Conservation (phyloP, 345 rosid species). For the Gynandropsis gynandra region DNA sequence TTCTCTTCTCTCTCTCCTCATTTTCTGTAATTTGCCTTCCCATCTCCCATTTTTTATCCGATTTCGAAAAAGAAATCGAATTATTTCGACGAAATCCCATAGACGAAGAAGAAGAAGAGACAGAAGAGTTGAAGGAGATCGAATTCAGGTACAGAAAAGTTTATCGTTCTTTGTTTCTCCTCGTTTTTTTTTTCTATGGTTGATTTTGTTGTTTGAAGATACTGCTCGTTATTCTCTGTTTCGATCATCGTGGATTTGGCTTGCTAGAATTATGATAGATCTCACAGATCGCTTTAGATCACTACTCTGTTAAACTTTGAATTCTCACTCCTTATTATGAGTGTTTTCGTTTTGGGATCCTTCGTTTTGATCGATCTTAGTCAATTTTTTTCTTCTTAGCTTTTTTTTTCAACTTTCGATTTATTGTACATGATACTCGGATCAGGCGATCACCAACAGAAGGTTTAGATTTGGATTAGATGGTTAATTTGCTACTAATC, state of each 20-base stretch:
- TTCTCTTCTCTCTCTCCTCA: conserved; percentile 15
- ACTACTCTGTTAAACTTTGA: neutral
- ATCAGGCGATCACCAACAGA: no score
- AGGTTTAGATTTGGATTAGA: no score
- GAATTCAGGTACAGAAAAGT: conserved; percentile 30
- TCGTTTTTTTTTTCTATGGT: neutral
- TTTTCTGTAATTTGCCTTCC: conserved; percentile 18
- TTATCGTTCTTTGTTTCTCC: conserved; percentile 13
- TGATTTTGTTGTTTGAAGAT: neutral
- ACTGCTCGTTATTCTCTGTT: neutral
- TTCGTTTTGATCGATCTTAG: no score
- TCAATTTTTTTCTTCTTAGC: no score
- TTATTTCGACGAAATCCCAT: neutral
- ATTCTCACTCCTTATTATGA: no score
- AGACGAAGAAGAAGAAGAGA: neutral
- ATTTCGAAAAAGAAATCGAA: neutral
- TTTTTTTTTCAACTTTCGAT: no score
- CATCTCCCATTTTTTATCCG: neutral
- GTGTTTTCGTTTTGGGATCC: neutral
- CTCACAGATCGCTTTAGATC: neutral
- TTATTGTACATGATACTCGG: no score
- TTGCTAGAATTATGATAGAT: neutral
- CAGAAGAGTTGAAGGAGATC: conserved; percentile 1
- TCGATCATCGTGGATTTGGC: neutral
- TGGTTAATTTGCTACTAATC: no score